A percentile compares a stretch with the other conserved stretches of the same genome.
phyloP scores from a whole-genome alignment of 2,329 filamentous ascomycete genomes.

The Cercospora sp. region DNA sequence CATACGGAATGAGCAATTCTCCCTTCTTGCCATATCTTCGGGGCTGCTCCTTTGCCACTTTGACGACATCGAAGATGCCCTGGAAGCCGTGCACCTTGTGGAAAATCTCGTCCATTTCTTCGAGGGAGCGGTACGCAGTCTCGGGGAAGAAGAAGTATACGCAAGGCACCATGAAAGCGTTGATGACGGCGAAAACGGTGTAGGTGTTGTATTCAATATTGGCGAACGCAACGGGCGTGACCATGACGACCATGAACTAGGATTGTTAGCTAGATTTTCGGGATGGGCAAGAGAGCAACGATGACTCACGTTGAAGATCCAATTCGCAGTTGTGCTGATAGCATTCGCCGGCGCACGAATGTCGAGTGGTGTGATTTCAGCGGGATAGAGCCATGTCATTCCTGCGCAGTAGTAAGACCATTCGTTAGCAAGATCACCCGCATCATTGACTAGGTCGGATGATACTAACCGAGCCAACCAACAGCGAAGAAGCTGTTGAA shows the following conservation, averaged over 20 bases:
- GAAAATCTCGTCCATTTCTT: constrained; percentile 64
- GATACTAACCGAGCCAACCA: constrained; percentile 32
- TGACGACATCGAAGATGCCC: constrained; percentile 59
- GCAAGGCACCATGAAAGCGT: constrained; percentile 58
- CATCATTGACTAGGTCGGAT: too few species aligned
- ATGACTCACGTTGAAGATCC: constrained; percentile 38
- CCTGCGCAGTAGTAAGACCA: constrained; percentile 1
- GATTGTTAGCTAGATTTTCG: neutral
- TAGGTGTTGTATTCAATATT: constrained; percentile 62
- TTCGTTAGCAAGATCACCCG: too few species aligned
- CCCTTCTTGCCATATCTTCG: constrained; percentile 60
- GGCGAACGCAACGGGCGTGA: constrained; percentile 60
- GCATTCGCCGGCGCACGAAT: constrained; percentile 42
- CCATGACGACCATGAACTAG: constrained; percentile 49
- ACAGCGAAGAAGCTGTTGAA: constrained; percentile 43
- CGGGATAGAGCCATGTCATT: constrained; percentile 33
- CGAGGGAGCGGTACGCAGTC: constrained; percentile 62
- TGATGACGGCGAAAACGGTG: constrained; percentile 63
- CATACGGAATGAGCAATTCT: constrained; percentile 56
- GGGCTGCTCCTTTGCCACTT: constrained; percentile 53
- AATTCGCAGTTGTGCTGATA: constrained; percentile 48
- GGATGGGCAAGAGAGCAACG: neutral
- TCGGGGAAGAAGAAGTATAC: constrained; percentile 45
- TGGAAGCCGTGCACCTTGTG: constrained; percentile 39
- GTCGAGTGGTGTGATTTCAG: constrained; percentile 35